Conservation (phyloP, 768 basidiomycete genomes). For the Trametes elegans region DNA sequence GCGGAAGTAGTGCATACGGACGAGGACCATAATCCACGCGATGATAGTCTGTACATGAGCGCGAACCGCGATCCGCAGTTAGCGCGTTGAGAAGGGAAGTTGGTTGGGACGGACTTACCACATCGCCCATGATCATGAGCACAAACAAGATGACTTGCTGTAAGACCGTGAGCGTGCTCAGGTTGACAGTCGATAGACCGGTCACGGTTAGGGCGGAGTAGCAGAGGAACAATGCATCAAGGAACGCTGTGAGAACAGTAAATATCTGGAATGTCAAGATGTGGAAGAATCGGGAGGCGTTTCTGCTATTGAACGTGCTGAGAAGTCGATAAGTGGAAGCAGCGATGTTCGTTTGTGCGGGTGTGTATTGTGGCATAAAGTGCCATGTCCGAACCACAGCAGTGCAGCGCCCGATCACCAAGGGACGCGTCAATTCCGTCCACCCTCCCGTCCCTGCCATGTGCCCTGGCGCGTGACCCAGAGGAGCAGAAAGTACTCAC, state of each 20-base stretch:
- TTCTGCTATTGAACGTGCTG: too few relatives aligned
- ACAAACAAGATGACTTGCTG: slow-evolving; percentile 53
- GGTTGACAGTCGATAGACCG: slow-evolving; percentile 42
- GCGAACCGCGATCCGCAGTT: too few relatives aligned
- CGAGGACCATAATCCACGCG: slow-evolving; percentile 65
- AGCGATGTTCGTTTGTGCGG: too few relatives aligned
- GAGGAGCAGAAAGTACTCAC: slow-evolving; percentile 14
- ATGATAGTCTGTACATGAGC: slow-evolving; percentile 50
- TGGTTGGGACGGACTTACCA: slow-evolving; percentile 24
- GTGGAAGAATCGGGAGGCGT: too few relatives aligned
- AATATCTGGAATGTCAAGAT: not conserved
- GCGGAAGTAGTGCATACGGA: slow-evolving; percentile 46
- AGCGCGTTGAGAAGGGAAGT: too few relatives aligned
- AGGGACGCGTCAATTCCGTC: too few relatives aligned
- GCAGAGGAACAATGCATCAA: slow-evolving; percentile 62
- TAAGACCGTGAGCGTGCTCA: slow-evolving; percentile 46
- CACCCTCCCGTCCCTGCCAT: not conserved
- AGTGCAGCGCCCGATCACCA: not conserved
- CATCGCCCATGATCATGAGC: slow-evolving; percentile 45
- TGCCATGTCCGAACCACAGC: not conserved
- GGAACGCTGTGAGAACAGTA: slow-evolving; percentile 35
- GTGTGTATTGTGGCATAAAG: too few relatives aligned
- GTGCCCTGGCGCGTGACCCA: not conserved
- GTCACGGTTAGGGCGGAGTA: slow-evolving; percentile 55
- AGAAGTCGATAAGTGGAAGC: too few relatives aligned